Base-by-base conservation (phyloP, 2,329 filamentous ascomycete species). In the Acephala macrosclerotiorum region DNA sequence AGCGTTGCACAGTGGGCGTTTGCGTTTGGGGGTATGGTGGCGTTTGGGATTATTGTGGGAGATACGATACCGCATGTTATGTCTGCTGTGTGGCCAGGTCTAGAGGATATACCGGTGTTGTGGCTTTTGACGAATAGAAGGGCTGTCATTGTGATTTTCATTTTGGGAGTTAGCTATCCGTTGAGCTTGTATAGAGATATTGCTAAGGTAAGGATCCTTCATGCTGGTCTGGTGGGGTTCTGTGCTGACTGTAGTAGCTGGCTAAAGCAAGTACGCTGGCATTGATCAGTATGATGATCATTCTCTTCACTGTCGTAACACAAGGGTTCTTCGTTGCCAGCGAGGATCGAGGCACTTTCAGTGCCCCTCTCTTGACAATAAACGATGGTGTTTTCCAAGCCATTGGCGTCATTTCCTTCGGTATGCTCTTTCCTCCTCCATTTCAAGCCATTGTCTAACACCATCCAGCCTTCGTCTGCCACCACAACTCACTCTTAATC, bases 1-100 rank as follows among this genome's bases (percentile, higher is more conserved):
- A 85, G 82, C 67, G 71, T 98, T 68, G 96, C 96, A 58, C 96
- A 99, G 82, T 99, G 95, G 95, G 91, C 93, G 33, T 99, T 99
- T 84, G 96, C 96, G 2, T 99, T 98, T 82, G 96, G 96, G 64
- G 96, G 96, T 70, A 99, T 99, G 96, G 89, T 99, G 63, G 96
- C 96, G 16, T 99, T 98, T 79, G 96, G 94, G 71, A 94, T 99
- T 74, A 97, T 99, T 75, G 92, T 99, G 11, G 96, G 96, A 66
- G 96, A 99, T 78, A 94, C 93, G 0, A 97, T 99, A 75, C 96
- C 96, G 3, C 93, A 94, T 77, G 96, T 99, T 57, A 79, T 98
- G 74, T 81, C 84, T 57, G 93, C 94, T 4, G 79, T 97, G 5
- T 97, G 95, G 82, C 94, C 96, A 0, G 87, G 87, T 2, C 77